Evolutionary conservation across 306 rosid species (phyloP), one percentile per base, ranked within the genome.

Genomic region (Bauhinia variegata): DNA sequence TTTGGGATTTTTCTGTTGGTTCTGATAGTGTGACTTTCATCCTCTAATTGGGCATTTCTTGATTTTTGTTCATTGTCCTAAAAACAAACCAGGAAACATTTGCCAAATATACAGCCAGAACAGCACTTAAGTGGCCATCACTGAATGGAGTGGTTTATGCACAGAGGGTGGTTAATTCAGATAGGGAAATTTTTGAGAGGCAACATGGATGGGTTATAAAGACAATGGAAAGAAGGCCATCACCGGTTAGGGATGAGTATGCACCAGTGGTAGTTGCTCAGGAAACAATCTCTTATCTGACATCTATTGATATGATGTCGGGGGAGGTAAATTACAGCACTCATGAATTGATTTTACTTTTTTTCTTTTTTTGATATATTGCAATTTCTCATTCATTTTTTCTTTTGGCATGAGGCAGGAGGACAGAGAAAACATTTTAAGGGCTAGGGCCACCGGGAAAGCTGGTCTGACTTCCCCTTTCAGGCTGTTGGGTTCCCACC

Each of bases 381-480:
- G 11, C 30, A 18, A 37, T 16, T 7, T 52, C 63, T 0, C 17
- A 30, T 14, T 46, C n/a, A 47, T 50, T 33, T 72, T 79, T 63
- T 60, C 11, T 4, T 39, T 47, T 69, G 28, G 33, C 15, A n/a
- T 75, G 72, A 53, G 69, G 65, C 84, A 95, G 99, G 99, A 95
- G 82, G 99, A 95, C 73, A 79, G 96, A 5, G 97, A 88, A 58
- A 95, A 95, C 82, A 95, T 95, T 75, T 77, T 88, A 78, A 90
- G 99, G 87, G 92, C 99, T 37, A 80, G 96, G 76, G 97, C 99
- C 59, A 95, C 99, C 17, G 97, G 99, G 49, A 95, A 90, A 80
- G 97, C 99, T 38, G 99, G 86, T 74, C 83, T 95, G 34, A 95
- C 99, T n/a, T 86, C 97, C 49, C 99, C 99, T 8, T 95, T 95